A percentile compares a stretch with the other conserved stretches of the same genome.
Conservation (phyloP, 2,329 filamentous ascomycete species). For the Botrytis porri region DNA sequence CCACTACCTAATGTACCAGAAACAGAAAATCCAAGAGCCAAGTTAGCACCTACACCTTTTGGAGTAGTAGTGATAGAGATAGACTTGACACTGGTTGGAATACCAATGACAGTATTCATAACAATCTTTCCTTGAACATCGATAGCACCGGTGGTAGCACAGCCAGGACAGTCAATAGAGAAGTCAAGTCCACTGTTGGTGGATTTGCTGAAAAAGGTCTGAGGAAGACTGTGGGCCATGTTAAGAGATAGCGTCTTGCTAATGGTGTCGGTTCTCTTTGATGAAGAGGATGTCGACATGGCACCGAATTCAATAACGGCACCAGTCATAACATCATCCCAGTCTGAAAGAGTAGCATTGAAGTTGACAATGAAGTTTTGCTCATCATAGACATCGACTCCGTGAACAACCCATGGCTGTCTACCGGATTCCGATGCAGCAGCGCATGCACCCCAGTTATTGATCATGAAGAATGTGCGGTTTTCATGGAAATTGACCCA, state of each 20-base stretch:
- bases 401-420: constrained; percentile 19
- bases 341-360: constrained; percentile 17
- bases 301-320: constrained; percentile 14
- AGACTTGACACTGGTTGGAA: constrained; percentile 15
- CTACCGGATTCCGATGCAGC: constrained; percentile 4
- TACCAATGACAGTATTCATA: neutral
- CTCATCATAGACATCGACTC: constrained; percentile 14
- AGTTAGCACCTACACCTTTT: constrained; percentile 13
- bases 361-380: constrained; percentile 20
- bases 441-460: constrained; percentile 17
- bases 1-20: constrained; percentile 18
- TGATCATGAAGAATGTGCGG: constrained; percentile 20
- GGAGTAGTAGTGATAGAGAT: constrained; percentile 11
- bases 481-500: constrained; percentile 20
- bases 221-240: constrained; percentile 12
- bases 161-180: constrained; percentile 13
- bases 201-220: constrained; percentile 15
- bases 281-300: neutral
- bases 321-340: constrained; percentile 14
- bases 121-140: constrained; percentile 16
- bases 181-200: constrained; percentile 17
- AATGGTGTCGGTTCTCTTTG: constrained; percentile 6
- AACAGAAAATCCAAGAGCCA: constrained; percentile 17
- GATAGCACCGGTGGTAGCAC: constrained; percentile 12
- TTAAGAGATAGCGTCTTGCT: neutral